Conservation (phyloP, 2,329 filamentous ascomycete genomes). For the Fusarium redolens region DNA sequence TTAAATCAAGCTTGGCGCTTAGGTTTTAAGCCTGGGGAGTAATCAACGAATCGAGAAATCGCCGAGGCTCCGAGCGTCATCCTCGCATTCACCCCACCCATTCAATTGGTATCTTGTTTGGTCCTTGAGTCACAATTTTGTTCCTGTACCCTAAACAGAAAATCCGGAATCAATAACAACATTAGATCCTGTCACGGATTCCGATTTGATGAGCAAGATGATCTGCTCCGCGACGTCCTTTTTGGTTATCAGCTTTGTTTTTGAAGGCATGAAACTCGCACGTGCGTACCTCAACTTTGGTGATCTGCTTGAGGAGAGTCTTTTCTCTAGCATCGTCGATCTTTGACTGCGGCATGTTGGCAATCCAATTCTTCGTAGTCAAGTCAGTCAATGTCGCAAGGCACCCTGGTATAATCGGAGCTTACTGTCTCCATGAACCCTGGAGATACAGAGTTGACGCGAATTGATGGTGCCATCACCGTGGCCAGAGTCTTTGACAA, state of each 20-base stretch:
- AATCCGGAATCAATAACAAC: slow-evolving; percentile 3
- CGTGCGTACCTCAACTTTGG: background rate
- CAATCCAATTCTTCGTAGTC: background rate
- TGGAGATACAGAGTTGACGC: slow-evolving; percentile 12
- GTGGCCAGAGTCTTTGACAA: slow-evolving; percentile 8
- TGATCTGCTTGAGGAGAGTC: slow-evolving; percentile 3
- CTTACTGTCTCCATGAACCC: slow-evolving; percentile 17
- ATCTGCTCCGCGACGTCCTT: slow-evolving; percentile 16
- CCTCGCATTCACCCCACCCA: no score
- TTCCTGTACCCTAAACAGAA: background rate
- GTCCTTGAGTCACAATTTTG: fast-evolving
- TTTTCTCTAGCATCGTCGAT: slow-evolving; percentile 5
- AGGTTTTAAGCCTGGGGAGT: background rate
- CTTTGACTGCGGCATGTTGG: background rate
- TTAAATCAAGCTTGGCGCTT: background rate
- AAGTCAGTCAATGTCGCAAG: background rate
- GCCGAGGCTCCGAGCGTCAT: background rate
- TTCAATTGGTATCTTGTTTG: no score
- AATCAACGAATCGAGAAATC: background rate
- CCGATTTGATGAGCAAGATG: background rate
- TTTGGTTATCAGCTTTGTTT: background rate
- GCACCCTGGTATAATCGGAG: fast-evolving
- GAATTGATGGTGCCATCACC: slow-evolving; percentile 11
- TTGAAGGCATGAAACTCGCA: fast-evolving
- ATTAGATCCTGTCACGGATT: slow-evolving; percentile 2